Evolutionary conservation across 257 asterid species (phyloP).

Genomic region (Petrea volubilis): DNA sequence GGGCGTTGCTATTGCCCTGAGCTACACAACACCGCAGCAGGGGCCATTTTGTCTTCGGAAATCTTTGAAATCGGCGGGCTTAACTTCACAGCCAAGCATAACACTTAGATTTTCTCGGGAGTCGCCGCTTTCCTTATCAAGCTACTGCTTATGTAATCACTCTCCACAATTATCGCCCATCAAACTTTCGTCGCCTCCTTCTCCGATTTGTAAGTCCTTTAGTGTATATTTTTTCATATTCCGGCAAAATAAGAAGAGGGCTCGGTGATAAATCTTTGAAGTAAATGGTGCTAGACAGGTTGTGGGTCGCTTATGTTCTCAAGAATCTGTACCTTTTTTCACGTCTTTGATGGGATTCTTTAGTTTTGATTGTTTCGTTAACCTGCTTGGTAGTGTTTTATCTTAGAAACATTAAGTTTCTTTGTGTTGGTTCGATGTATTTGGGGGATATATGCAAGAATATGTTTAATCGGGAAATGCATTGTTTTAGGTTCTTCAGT

Average conservation of each 20-base stretch:
- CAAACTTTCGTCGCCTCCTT: slow-evolving; percentile 22
- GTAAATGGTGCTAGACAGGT: not conserved
- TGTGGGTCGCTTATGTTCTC: not conserved
- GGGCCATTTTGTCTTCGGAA: slow-evolving; percentile 24
- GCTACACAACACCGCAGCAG: slow-evolving; percentile 21
- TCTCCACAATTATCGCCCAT: slow-evolving; percentile 23
- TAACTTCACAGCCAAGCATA: not conserved
- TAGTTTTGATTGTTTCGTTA: not conserved
- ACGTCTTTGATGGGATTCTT: not conserved
- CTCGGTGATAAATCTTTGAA: not conserved
- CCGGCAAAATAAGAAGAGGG: not conserved
- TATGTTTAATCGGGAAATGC: not conserved
- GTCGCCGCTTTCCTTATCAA: slow-evolving; percentile 21
- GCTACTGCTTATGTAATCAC: slow-evolving; percentile 12
- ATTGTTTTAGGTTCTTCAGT: not conserved
- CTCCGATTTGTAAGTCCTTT: slow-evolving; percentile 23
- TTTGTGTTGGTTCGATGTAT: slow-evolving; percentile 2
- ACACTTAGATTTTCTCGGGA: slow-evolving; percentile 12
- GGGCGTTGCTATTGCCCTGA: slow-evolving; percentile 41
- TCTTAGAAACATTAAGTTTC: not conserved
- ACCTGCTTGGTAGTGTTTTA: not conserved
- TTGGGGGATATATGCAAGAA: slow-evolving; percentile 9
- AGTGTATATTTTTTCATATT: not conserved
- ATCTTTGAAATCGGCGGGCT: slow-evolving; percentile 15
- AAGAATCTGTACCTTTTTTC: not conserved